Percentiles rank a stretch among this genome's conserved stretches.
Evolutionary conservation across 345 rosid genomes (phyloP).

Genomic region (Salix exigua): DNA sequence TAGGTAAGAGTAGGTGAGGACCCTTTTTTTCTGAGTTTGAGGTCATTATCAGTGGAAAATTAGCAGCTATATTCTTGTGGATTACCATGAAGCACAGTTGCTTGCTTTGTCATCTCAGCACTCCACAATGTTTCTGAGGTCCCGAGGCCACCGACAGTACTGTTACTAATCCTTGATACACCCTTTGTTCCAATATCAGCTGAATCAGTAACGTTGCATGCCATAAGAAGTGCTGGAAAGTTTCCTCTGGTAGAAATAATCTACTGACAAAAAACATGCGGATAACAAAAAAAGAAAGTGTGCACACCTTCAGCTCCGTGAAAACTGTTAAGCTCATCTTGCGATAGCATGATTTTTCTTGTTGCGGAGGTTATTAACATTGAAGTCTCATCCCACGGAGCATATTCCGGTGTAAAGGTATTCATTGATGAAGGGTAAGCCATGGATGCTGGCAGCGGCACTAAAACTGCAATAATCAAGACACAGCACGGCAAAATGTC

Average conservation of each 20-base stretch:
- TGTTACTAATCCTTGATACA: slow-evolving; percentile 42
- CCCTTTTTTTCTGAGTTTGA: slow-evolving; percentile 2
- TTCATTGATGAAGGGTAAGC: slow-evolving; percentile 43
- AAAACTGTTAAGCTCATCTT: slow-evolving; percentile 46
- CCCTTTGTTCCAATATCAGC: slow-evolving; percentile 89
- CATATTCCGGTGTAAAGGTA: slow-evolving; percentile 45
- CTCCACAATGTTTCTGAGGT: slow-evolving; percentile 40
- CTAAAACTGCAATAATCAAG: slow-evolving; percentile 38
- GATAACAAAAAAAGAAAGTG: slow-evolving; percentile 23
- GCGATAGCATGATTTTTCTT: slow-evolving; percentile 38
- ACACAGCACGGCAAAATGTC: neutral
- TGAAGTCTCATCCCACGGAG: slow-evolving; percentile 66
- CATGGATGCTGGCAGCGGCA: slow-evolving; percentile 55
- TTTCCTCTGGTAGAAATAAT: slow-evolving; percentile 27
- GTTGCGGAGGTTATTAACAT: slow-evolving; percentile 42
- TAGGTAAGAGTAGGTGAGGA: slow-evolving; percentile 10
- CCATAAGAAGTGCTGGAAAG: slow-evolving; percentile 70
- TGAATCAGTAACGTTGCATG: slow-evolving; percentile 74
- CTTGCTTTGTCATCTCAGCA: slow-evolving; percentile 44
- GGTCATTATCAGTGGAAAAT: neutral
- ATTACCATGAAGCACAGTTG: slow-evolving; percentile 60
- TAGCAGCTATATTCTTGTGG: neutral
- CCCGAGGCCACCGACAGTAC: slow-evolving; percentile 43
- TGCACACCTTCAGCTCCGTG: slow-evolving; percentile 56
- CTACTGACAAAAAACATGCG: slow-evolving; percentile 21